Evolutionary conservation across 306 rosid species (phyloP).

Genomic region (Fragaria iinumae): DNA sequence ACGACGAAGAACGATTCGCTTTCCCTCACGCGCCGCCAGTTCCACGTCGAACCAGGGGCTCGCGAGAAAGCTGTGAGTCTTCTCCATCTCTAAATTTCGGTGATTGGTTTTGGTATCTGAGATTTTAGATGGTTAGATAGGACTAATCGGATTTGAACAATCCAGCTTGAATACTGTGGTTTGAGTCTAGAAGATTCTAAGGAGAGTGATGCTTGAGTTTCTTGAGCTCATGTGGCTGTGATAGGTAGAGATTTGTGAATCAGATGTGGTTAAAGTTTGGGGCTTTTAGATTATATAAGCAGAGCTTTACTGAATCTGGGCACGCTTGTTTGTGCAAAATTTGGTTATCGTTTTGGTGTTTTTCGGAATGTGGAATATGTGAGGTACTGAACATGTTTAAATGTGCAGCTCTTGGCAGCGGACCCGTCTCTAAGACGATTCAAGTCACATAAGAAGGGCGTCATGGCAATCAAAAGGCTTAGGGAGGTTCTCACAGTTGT

Average conservation of each 20-base stretch:
- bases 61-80: constrained; percentile 87
- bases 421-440: constrained; percentile 67
- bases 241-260: neutral
- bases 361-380: neutral
- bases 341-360: neutral
- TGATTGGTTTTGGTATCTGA: neutral
- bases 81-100: neutral
- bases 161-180: neutral
- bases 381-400: constrained; percentile 15
- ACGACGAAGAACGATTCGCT: constrained; percentile 37
- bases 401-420: constrained; percentile 76
- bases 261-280: neutral
- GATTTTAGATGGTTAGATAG: neutral
- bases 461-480: constrained; percentile 44
- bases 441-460: constrained; percentile 78
- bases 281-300: neutral
- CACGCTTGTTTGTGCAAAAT: neutral
- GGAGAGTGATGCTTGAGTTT: neutral
- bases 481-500: constrained; percentile 70
- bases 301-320: neutral
- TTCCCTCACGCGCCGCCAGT: constrained; percentile 60
- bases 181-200: neutral
- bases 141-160: neutral
- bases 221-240: constrained; percentile 6
- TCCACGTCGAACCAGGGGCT: constrained; percentile 66